Evolutionary conservation across 2,329 filamentous ascomycete species (phyloP).

Genomic region (Aspergillus carbonarius): DNA sequence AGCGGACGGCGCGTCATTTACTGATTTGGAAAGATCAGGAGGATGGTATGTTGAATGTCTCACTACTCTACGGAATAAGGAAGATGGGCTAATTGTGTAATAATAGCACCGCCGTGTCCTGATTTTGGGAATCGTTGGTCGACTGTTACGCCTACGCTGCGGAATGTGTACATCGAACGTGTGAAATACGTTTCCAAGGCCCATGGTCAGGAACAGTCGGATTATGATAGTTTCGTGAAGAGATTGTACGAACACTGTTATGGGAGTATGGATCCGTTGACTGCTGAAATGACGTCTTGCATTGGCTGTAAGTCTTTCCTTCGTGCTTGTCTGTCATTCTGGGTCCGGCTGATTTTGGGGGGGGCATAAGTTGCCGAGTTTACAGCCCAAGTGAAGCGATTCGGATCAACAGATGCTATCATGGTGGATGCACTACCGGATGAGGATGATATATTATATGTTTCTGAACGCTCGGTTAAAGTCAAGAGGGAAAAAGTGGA

Average conservation of each 20-base stretch:
- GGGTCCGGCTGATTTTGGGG: neutral
- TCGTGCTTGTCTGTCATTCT: neutral
- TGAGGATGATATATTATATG: no score
- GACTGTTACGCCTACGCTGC: neutral
- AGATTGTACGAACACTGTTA: neutral
- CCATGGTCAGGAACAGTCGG: neutral
- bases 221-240: neutral
- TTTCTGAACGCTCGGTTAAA: no score
- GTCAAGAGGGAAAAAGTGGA: no score
- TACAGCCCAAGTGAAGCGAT: neutral
- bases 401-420: neutral
- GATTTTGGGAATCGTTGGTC: neutral
- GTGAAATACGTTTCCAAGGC: neutral
- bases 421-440: neutral
- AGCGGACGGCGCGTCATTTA: neutral
- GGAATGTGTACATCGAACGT: neutral
- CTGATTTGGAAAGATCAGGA: neutral
- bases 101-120: neutral
- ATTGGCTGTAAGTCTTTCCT: neutral
- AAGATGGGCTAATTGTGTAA: neutral
- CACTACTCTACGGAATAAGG: no score
- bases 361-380: neutral
- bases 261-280: neutral
- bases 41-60: neutral
- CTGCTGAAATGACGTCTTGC: neutral